phyloP scores from a whole-genome alignment of 192 early-diverging fungal species.

The Borealophlyctis nickersoniae region DNA sequence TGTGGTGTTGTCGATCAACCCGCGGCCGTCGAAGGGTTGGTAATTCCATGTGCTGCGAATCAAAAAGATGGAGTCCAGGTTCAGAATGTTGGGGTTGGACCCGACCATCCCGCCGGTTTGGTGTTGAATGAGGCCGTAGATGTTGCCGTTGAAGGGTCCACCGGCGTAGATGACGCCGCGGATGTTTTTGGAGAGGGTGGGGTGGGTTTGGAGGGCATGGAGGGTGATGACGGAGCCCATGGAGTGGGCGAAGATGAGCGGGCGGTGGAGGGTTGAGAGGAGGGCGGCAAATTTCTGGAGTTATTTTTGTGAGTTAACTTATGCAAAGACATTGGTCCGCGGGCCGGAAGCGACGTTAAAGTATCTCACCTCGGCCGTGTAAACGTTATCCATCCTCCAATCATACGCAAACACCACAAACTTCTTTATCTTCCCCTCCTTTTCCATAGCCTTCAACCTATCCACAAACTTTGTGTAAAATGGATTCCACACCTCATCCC shows the following conservation, averaged over 20 bases:
- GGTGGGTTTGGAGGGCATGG: background rate
- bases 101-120: background rate
- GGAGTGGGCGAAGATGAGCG: constrained; percentile 5
- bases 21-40: constrained; percentile 3
- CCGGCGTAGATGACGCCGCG: constrained; percentile 3
- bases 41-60: constrained; percentile 3
- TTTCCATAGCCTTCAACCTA: background rate
- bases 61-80: background rate
- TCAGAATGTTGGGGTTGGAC: background rate
- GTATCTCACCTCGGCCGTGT: background rate
- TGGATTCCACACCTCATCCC: background rate
- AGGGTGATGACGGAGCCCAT: constrained; percentile 11
- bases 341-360: no score
- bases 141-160: constrained; percentile 11
- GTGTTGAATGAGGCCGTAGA: background rate
- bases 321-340: no score
- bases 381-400: background rate
- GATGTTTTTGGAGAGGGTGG: background rate
- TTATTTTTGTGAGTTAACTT: no score
- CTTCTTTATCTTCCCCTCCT: background rate
- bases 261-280: background rate
- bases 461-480: constrained; percentile 1
- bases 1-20: background rate
- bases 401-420: background rate
- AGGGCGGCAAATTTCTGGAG: background rate